These are phyloP conservation scores for Coniochaeta hoffmannii DNA, from an alignment of 2,329 filamentous ascomycete species.

Conservation along the genomic window DNA sequence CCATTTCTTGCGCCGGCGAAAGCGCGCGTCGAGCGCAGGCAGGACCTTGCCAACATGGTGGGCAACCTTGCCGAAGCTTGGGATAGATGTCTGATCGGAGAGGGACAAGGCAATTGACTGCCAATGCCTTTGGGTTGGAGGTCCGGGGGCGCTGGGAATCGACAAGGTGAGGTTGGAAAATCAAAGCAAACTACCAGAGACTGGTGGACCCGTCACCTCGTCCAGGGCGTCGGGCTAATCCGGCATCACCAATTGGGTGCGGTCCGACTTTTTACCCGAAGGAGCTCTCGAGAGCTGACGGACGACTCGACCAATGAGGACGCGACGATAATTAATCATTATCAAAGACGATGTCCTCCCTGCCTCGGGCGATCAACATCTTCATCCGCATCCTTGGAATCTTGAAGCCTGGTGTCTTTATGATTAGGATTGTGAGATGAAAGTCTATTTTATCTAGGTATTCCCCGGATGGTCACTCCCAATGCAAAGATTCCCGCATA, in stretches of 20 bases:
- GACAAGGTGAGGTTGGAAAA: constrained; percentile 12
- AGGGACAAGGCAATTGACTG: constrained; percentile 29
- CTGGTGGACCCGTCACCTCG: not conserved
- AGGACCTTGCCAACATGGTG: constrained; percentile 91
- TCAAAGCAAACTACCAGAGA: constrained; percentile 5
- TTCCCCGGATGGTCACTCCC: not conserved
- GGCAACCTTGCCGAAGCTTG: constrained; percentile 34
- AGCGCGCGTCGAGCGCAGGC: constrained; percentile 80
- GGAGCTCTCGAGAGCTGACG: not conserved
- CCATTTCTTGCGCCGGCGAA: constrained; percentile 71
- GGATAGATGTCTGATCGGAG: constrained; percentile 23
- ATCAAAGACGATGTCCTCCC: not conserved
- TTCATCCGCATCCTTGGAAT: not conserved
- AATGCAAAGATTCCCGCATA: not conserved
- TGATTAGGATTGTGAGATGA: not conserved
- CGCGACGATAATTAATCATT: constrained; percentile 1
- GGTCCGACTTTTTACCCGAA: constrained; percentile 1
- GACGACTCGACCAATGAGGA: not conserved
- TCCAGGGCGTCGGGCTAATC: constrained; percentile 9
- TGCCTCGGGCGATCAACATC: not conserved
- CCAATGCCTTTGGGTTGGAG: constrained; percentile 23
- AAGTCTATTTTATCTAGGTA: not conserved
- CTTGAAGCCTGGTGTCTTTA: too few relatives aligned
- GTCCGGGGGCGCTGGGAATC: constrained; percentile 11
- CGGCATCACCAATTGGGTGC: constrained; percentile 5